Evolutionary conservation across 441 rosid genomes (phyloP).

Genomic region (Syzygium malaccense): DNA sequence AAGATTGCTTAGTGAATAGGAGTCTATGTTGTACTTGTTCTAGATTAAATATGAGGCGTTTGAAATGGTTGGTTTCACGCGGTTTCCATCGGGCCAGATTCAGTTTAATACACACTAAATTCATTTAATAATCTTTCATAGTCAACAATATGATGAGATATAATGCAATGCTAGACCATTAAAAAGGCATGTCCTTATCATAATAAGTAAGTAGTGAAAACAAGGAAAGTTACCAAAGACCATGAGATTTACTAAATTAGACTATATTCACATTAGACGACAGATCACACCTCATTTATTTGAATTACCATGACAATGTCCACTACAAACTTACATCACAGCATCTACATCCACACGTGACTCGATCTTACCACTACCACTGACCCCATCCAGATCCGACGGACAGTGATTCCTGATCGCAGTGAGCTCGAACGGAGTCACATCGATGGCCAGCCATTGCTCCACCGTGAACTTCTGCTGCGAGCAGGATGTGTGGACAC

Average conservation of each 20-base stretch:
- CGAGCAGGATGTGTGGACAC: slow-evolving; percentile 40
- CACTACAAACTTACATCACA: neutral
- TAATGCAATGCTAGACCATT: neutral
- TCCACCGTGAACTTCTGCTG: slow-evolving; percentile 52
- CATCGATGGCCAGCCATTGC: slow-evolving; percentile 72
- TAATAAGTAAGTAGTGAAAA: neutral
- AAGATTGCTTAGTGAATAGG: neutral
- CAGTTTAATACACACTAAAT: neutral
- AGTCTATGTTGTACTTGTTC: neutral
- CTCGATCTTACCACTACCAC: neutral
- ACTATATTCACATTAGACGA: neutral
- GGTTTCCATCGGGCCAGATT: neutral
- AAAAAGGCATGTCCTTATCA: neutral
- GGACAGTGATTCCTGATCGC: slow-evolving; percentile 43
- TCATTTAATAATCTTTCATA: neutral
- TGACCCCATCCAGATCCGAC: neutral
- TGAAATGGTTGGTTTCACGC: neutral
- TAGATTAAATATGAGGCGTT: neutral
- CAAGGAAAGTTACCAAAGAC: neutral
- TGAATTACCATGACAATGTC: neutral
- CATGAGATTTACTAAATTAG: neutral
- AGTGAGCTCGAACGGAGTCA: slow-evolving; percentile 50
- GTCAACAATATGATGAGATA: neutral
- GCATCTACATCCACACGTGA: neutral
- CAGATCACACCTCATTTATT: neutral